Evolutionary conservation across 192 early-diverging fungal genomes (phyloP), one percentile per base, ranked within the genome.

Genomic region (Podila epigama): DNA sequence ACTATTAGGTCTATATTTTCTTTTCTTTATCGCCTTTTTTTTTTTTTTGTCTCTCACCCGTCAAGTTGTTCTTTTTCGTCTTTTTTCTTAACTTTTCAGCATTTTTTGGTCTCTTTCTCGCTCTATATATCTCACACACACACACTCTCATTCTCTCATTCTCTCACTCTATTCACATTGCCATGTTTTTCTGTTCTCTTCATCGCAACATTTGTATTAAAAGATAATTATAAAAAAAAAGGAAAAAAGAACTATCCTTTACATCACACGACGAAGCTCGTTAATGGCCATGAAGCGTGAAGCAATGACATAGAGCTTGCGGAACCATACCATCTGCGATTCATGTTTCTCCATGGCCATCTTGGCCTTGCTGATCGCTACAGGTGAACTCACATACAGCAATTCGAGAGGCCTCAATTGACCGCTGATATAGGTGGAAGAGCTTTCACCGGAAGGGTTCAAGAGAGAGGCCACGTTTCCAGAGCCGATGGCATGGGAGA

Each of bases 241-340:
- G n/a, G n/a, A n/a, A n/a, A n/a, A n/a, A n/a, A 29, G 51, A 64
- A n/a, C 2, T 25, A 42, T 27, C 20, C 31, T 42, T 70, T 86
- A 87, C 68, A 72, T 58, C 20, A 88, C 81, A 44, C 78, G 60
- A 36, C 72, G 65, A 52, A 93, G 57, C 63, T 89, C 89, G 60
- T 97, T 97, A 50, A 94, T 81, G 44, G 89, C 81, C 96, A 97
- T 96, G 81, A 94, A 98, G 55, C 93, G 81, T 32, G 95, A 96
- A 70, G 95, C 92, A 10, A 88, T 66, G 33, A 97, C 83, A 77
- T 96, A 97, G 35, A 96, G 68, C 81, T 90, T 88, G 22, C 96
- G 78, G 79, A 98, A 98, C 96, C 96, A 98, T 12, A 95, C 92
- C 80, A 97, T 71, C 85, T 98, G 96, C 48, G 86, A 90, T 63